Evolutionary conservation across 2,329 filamentous ascomycete species (phyloP).

Genomic region (Penicillium crustosum): DNA sequence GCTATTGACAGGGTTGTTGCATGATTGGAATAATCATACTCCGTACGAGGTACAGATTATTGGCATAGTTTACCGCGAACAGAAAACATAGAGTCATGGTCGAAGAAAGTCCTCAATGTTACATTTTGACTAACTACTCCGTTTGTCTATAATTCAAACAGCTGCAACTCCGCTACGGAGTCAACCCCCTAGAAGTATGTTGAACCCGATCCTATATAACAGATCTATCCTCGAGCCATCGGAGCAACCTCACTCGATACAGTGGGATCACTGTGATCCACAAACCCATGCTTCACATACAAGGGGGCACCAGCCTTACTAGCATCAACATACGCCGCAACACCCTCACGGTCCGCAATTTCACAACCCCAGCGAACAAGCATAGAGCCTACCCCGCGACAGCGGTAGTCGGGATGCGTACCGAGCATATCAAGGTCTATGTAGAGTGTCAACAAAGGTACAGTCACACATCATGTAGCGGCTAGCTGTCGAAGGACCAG

Average conservation of each 20-base stretch:
- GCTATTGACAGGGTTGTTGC: background rate
- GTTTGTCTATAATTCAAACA: background rate
- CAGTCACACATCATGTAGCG: background rate
- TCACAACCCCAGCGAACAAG: conserved; percentile 43
- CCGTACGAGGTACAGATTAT: background rate
- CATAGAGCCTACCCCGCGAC: conserved; percentile 43
- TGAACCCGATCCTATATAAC: background rate
- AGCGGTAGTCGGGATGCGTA: conserved; percentile 46
- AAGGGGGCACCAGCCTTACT: conserved; percentile 36
- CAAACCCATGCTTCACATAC: conserved; percentile 45
- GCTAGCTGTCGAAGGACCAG: background rate
- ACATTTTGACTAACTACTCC: background rate
- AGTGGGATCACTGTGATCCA: conserved; percentile 26
- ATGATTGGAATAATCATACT: background rate
- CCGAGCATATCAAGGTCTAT: conserved; percentile 41
- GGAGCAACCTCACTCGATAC: background rate
- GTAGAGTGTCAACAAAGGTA: background rate
- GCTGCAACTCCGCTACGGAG: background rate
- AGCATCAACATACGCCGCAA: conserved; percentile 43
- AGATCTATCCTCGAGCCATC: conserved; percentile 14
- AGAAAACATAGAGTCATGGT: background rate
- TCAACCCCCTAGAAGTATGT: background rate
- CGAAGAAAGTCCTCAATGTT: too few species aligned
- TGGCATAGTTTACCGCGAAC: background rate
- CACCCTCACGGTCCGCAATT: conserved; percentile 35